phyloP scores from a whole-genome alignment of 2,329 filamentous ascomycete species.

The Knufia petricola region DNA sequence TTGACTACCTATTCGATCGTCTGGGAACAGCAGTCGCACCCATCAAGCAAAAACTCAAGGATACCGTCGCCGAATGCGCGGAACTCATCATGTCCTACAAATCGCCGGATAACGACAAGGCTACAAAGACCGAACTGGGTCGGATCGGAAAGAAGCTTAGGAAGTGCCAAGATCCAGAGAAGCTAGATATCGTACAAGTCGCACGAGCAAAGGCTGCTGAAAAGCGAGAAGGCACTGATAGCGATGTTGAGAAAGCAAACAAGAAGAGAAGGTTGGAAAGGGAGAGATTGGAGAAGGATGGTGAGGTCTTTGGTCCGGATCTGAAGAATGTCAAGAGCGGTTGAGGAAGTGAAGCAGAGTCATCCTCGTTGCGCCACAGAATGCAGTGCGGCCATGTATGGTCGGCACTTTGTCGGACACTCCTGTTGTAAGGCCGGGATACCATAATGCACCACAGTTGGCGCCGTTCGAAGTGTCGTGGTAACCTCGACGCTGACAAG shows the following conservation, averaged over 20 bases:
- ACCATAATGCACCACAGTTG: too few species aligned
- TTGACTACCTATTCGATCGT: slow-evolving; percentile 23
- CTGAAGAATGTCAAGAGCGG: slow-evolving; percentile 13
- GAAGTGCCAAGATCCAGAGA: slow-evolving; percentile 41
- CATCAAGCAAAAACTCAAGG: slow-evolving; percentile 24
- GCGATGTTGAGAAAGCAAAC: slow-evolving; percentile 25
- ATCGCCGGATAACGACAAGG: slow-evolving; percentile 28
- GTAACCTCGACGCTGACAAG: too few species aligned
- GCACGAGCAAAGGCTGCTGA: slow-evolving; percentile 27
- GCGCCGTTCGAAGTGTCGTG: too few species aligned
- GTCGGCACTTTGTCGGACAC: too few species aligned
- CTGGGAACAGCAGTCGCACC: neutral
- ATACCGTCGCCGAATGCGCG: slow-evolving; percentile 31
- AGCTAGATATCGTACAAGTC: slow-evolving; percentile 32
- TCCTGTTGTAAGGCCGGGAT: too few species aligned
- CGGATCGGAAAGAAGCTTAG: slow-evolving; percentile 42
- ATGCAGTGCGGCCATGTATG: too few species aligned
- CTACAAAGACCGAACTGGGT: slow-evolving; percentile 34
- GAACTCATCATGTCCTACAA: slow-evolving; percentile 32
- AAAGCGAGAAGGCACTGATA: slow-evolving; percentile 31
- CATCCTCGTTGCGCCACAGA: too few species aligned
- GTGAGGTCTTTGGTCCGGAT: slow-evolving; percentile 26
- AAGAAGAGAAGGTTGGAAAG: slow-evolving; percentile 27
- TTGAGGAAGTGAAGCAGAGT: neutral
- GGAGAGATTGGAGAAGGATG: slow-evolving; percentile 23